phyloP scores from a whole-genome alignment of 805 yeast species.

The Huiozyma naganishii region DNA sequence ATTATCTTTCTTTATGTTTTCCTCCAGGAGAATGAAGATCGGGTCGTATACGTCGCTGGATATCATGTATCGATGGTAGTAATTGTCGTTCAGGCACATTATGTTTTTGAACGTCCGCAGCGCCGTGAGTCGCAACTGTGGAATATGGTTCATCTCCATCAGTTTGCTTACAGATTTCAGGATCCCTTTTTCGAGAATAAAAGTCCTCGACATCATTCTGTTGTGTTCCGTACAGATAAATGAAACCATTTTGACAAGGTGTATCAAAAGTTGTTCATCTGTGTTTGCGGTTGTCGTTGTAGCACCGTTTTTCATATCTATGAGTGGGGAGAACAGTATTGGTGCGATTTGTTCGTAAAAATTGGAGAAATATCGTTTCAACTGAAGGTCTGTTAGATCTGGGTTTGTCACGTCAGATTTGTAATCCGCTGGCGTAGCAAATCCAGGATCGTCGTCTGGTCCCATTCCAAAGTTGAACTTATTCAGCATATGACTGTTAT shows the following conservation, averaged over 20 bases:
- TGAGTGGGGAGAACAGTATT: slow-evolving; percentile 39
- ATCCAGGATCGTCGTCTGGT: slow-evolving; percentile 6
- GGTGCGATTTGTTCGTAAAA: slow-evolving; percentile 60
- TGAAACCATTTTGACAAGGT: slow-evolving; percentile 58
- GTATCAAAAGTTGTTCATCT: slow-evolving; percentile 39
- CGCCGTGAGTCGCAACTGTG: slow-evolving; percentile 55
- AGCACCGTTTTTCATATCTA: slow-evolving; percentile 19
- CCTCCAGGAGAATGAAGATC: slow-evolving; percentile 40
- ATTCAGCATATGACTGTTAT: slow-evolving; percentile 1
- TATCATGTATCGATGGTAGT: slow-evolving; percentile 46
- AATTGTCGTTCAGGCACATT: slow-evolving; percentile 50
- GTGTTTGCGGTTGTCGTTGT: not conserved
- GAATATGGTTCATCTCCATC: slow-evolving; percentile 28
- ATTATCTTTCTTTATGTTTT: slow-evolving; percentile 42
- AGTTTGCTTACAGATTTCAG: slow-evolving; percentile 45
- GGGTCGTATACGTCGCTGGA: slow-evolving; percentile 40
- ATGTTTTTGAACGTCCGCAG: slow-evolving; percentile 58
- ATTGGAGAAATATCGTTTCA: slow-evolving; percentile 32
- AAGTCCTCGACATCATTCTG: slow-evolving; percentile 43
- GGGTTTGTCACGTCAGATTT: not conserved
- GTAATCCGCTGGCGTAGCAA: not conserved
- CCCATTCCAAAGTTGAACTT: slow-evolving; percentile 3
- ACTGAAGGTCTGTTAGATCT: slow-evolving; percentile 10
- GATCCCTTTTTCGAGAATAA: slow-evolving; percentile 49
- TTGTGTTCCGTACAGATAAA: slow-evolving; percentile 63